phyloP scores from a whole-genome alignment of 345 rosid species.

The Carallia brachiata region DNA sequence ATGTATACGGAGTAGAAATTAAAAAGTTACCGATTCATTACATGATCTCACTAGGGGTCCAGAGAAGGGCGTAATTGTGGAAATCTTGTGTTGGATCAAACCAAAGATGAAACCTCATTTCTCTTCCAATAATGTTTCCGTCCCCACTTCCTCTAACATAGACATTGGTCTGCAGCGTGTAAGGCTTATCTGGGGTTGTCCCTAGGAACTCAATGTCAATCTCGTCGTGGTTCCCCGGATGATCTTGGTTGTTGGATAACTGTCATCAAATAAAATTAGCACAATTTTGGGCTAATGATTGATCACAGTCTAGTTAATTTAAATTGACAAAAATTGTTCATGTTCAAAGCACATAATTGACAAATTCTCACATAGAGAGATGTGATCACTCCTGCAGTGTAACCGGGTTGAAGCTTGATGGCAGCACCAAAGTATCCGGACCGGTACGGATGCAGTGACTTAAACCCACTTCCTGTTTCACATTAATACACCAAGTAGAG shows the following conservation, averaged over 20 bases:
- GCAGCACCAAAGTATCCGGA: constrained; percentile 87
- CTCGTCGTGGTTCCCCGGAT: constrained; percentile 86
- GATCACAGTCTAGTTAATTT: neutral
- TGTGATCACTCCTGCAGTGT: constrained; percentile 93
- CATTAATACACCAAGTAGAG: neutral
- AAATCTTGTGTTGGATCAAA: constrained; percentile 84
- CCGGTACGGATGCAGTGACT: constrained; percentile 60
- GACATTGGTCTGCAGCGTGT: constrained; percentile 85
- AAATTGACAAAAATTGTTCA: neutral
- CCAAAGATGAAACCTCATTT: constrained; percentile 76
- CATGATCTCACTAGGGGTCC: constrained; percentile 75
- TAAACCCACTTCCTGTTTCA: constrained; percentile 83
- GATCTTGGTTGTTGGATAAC: constrained; percentile 85
- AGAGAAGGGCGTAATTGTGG: constrained; percentile 70
- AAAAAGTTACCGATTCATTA: constrained; percentile 1
- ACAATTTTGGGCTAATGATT: neutral
- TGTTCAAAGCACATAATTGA: neutral
- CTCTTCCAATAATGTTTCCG: constrained; percentile 70
- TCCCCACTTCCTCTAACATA: constrained; percentile 91
- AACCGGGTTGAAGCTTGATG: constrained; percentile 81
- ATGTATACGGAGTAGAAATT: no score
- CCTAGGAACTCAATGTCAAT: constrained; percentile 89
- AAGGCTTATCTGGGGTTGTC: constrained; percentile 66
- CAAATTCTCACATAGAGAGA: constrained; percentile 58
- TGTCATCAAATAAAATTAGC: constrained; percentile 8